These are phyloP conservation scores for Eucalyptus regnans DNA, from an alignment of 345 rosid species.

Conservation along the genomic window DNA sequence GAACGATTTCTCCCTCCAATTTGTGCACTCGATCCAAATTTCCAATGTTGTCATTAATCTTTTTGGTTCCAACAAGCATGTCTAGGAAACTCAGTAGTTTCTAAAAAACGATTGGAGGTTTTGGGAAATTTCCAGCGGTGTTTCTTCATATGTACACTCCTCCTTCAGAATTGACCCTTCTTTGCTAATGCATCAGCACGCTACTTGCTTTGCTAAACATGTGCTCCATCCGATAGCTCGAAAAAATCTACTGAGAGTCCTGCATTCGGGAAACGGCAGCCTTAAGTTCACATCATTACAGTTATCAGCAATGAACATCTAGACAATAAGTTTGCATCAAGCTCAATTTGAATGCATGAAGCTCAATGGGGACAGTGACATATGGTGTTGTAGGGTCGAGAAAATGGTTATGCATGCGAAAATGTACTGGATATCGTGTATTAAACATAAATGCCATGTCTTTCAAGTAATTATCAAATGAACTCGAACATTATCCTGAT, in stretches of 20 bases:
- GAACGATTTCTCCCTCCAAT: neutral
- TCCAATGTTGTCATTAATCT: neutral
- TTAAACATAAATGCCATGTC: too few species aligned
- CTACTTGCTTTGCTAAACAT: neutral
- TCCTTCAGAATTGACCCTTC: too few species aligned
- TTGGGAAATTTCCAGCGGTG: neutral
- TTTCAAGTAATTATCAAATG: too few species aligned
- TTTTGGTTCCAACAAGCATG: neutral
- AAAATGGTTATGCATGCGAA: too few species aligned
- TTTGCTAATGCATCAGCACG: neutral
- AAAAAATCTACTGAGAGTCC: neutral
- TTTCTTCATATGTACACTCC: neutral
- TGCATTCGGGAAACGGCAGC: rapidly evolving
- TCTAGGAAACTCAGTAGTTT: neutral
- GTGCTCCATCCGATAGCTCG: neutral
- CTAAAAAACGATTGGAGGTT: neutral
- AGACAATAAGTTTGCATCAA: neutral
- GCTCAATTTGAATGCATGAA: neutral
- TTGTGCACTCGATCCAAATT: neutral
- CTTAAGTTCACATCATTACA: neutral
- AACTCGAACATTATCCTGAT: rapidly evolving
- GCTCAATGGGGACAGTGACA: neutral
- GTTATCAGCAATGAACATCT: neutral
- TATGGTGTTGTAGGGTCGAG: rapidly evolving
- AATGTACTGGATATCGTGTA: rapidly evolving